These are phyloP conservation scores for Paraphaeosphaeria sporulosa DNA, from an alignment of 2,329 filamentous ascomycete species.

Conservation along the genomic window DNA sequence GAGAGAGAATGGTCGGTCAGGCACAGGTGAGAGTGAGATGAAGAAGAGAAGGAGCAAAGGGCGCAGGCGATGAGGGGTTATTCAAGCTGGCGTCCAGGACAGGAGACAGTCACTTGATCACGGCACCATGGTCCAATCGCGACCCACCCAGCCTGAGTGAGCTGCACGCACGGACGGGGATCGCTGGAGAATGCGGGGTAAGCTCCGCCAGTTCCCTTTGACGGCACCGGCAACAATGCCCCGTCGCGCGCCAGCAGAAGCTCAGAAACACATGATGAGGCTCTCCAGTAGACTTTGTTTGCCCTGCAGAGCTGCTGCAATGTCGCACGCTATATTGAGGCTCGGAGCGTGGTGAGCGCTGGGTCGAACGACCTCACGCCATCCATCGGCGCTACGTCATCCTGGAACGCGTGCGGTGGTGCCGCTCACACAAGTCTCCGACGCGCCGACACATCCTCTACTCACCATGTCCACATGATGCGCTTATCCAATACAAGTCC, in stretches of 20 bases:
- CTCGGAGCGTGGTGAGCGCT: slow-evolving; percentile 3
- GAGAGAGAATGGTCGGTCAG: slow-evolving; percentile 19
- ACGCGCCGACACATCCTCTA: slow-evolving; percentile 12
- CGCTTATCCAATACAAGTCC: slow-evolving; percentile 4
- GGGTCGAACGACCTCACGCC: slow-evolving; percentile 8
- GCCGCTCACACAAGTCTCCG: not conserved
- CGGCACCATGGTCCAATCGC: slow-evolving; percentile 38
- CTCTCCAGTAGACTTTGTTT: not conserved
- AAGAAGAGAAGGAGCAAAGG: slow-evolving; percentile 31
- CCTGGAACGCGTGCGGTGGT: slow-evolving; percentile 4
- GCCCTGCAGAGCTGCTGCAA: slow-evolving; percentile 7
- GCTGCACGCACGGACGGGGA: slow-evolving; percentile 29
- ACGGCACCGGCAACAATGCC: slow-evolving; percentile 3
- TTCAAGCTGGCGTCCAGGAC: slow-evolving; percentile 30
- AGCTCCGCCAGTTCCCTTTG: slow-evolving; percentile 27
- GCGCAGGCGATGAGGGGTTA: slow-evolving; percentile 46
- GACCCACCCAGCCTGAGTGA: slow-evolving; percentile 19
- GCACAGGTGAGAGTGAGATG: slow-evolving; percentile 35
- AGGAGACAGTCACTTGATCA: slow-evolving; percentile 47
- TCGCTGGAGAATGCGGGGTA: slow-evolving; percentile 35
- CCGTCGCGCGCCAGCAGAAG: not conserved
- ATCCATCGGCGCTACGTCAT: slow-evolving; percentile 8
- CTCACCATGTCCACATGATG: not conserved
- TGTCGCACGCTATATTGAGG: not conserved
- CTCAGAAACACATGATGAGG: slow-evolving; percentile 2